A percentile compares a stretch with the other conserved stretches of the same genome.
Evolutionary conservation across 139 green algal species (phyloP).

Genomic region (Trebouxia sp.): DNA sequence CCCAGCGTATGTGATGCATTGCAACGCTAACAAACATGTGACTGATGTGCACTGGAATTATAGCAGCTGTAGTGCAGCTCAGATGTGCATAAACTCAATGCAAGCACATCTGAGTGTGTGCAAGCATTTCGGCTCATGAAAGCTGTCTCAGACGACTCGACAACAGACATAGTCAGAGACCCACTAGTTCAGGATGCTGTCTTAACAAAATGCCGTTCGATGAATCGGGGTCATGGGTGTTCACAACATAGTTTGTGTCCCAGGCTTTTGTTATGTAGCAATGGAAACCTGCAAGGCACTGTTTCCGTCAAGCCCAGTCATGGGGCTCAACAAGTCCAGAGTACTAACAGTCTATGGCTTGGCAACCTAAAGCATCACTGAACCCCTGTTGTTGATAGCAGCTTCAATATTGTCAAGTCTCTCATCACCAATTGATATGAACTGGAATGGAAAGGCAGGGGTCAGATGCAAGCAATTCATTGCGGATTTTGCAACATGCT

Average conservation of each 20-base stretch:
- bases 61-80: background rate
- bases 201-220: conserved; percentile 6
- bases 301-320: conserved; percentile 6
- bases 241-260: conserved; percentile 10
- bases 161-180: background rate
- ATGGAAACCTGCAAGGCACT: conserved; percentile 10
- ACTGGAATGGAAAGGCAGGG: too few species aligned
- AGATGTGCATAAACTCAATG: conserved; percentile 13
- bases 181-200: conserved; percentile 14
- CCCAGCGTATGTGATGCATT: conserved; percentile 12
- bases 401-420: too few species aligned
- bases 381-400: conserved; percentile 9
- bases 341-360: too few species aligned
- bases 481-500: conserved; percentile 8
- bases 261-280: conserved; percentile 17
- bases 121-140: conserved; percentile 10
- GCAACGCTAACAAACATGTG: conserved; percentile 8
- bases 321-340: conserved; percentile 6
- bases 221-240: conserved; percentile 15
- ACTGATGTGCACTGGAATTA: conserved; percentile 16
- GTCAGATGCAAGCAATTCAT: too few species aligned
- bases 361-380: too few species aligned
- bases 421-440: too few species aligned
- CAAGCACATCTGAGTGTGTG: conserved; percentile 12
- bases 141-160: conserved; percentile 6